These are phyloP conservation scores for Cyberlindnera maritima DNA, from an alignment of 805 yeast species.

Conservation along the genomic window DNA sequence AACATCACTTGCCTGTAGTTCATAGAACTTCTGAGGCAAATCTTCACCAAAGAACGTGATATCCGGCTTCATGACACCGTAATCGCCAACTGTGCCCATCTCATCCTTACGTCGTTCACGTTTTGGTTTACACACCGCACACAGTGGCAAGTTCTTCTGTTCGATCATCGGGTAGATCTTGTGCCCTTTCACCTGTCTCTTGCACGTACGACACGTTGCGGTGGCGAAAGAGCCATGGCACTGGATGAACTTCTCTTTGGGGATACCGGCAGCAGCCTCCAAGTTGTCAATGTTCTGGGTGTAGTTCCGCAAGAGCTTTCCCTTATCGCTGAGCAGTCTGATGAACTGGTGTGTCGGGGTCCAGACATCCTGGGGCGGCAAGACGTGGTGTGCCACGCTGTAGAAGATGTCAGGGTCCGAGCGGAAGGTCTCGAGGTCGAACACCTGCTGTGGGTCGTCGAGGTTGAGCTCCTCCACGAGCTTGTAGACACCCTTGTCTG, in stretches of 20 bases:
- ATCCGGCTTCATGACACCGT: conserved; percentile 88
- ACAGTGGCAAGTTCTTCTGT: conserved; percentile 59
- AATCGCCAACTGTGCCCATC: conserved; percentile 40
- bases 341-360: conserved; percentile 85
- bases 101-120: conserved; percentile 34
- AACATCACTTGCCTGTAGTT: conserved; percentile 55
- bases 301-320: conserved; percentile 76
- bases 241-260: conserved; percentile 66
- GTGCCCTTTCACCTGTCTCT: conserved; percentile 62
- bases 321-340: conserved; percentile 66
- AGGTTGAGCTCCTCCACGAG: conserved; percentile 65
- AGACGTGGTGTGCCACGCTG: conserved; percentile 78
- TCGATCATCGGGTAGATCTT: conserved; percentile 59
- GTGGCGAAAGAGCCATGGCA: conserved; percentile 92
- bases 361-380: conserved; percentile 66
- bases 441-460: conserved; percentile 88
- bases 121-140: conserved; percentile 60
- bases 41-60: conserved; percentile 90
- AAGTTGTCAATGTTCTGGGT: conserved; percentile 90
- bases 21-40: conserved; percentile 68
- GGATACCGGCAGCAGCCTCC: conserved; percentile 77
- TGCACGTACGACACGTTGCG: conserved; percentile 82
- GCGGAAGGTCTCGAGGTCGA: conserved; percentile 67
- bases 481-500: conserved; percentile 81
- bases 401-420: conserved; percentile 79